Evolutionary conservation across 2,329 filamentous ascomycete species (phyloP), one percentile per base, ranked within the genome.

Genomic region (Colletotrichum theobromicola): DNA sequence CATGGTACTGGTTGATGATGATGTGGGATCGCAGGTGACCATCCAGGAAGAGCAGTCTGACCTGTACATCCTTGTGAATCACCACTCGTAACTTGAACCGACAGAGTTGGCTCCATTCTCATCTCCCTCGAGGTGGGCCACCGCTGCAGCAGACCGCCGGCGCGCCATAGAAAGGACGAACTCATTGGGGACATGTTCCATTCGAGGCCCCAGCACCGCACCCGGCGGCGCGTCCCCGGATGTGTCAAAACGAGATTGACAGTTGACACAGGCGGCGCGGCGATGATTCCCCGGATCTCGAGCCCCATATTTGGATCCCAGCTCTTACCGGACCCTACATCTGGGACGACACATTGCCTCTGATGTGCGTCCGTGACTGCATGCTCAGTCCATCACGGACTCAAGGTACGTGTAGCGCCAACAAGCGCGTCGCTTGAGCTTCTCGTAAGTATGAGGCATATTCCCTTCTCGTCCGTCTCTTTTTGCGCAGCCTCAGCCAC

Each of bases 261-360:
- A 72, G 53, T 74, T 57, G 67, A 62, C 32, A 60, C 30, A 60
- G 61, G 32, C 67, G 67, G 61, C 37, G 61, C 18, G 34, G 57
- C 26, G 62, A 72, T 67, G 68, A 72, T 72, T 63, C 72, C 68
- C 72, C 68, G 57, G 72, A 72, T 67, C 57, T 67, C 62, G 12
- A 63, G 46, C 62, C 46, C 72, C 68, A 60, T 30, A 18, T 42
- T 30, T 12, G 16, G 28, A 37, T 26, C 21, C 34, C 46, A 55
- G 30, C 18, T 34, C 57, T 24, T 26, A 16, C 57, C 68, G 34
- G 68, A 32, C 57, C 72, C 42, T 42, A 57, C 18, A 58, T 67
- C 21, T 57, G 26, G 62, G 62, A 32, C 53, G 9, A 9, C n/a
- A 9, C n/a, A 24, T 35, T 42, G 35, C 35, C 21, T 26, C 16